Evolutionary conservation across 257 asterid species (phyloP), one percentile per base, ranked within the genome.

Genomic region (Linaria vulgaris): DNA sequence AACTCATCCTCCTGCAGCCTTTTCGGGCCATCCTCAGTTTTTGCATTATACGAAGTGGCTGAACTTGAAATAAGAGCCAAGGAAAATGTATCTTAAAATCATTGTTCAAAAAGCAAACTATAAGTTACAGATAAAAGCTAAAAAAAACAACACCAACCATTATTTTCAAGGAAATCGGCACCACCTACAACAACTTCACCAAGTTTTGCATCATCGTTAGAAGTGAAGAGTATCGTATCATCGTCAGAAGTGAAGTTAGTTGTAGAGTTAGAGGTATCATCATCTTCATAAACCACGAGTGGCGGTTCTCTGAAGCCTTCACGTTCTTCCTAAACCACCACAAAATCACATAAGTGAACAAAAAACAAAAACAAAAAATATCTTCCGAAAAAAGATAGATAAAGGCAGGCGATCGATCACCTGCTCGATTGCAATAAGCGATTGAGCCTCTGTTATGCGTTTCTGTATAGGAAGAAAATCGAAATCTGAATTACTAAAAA

Each of bases 251-350:
- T 71, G 72, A 41, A 56, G 68, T 76, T 69, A 78, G 63, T 77
- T 30, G 68, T 67, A 59, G 90, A 74, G 30, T 68, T 71, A 52
- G 78, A 66, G 37, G 71, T 68, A 56, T 76, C 77, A 56, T 76
- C 77, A 56, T 87, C 91, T 82, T 76, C 82, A 79, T 80, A 94
- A 69, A 94, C 91, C 78, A 63, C 76, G 69, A 56, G 67, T 4
- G 59, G 63, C 58, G 95, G 97, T 77, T 78, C 99, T 77, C 74
- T 82, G 72, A 82, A 71, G 53, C 68, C 81, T 72, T 74, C 76
- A 59, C 60, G 31, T 69, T 80, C 87, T 69, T 85, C 91, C 94
- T 90, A 76, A n/a, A n/a, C n/a, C 50, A 71, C 56, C 51, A 59
- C 67, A 46, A 63, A 38, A 74, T 23, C 41, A 56, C 15, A 20